Conservation (phyloP, 495 filamentous ascomycete genomes). For the Tuber borchii region DNA sequence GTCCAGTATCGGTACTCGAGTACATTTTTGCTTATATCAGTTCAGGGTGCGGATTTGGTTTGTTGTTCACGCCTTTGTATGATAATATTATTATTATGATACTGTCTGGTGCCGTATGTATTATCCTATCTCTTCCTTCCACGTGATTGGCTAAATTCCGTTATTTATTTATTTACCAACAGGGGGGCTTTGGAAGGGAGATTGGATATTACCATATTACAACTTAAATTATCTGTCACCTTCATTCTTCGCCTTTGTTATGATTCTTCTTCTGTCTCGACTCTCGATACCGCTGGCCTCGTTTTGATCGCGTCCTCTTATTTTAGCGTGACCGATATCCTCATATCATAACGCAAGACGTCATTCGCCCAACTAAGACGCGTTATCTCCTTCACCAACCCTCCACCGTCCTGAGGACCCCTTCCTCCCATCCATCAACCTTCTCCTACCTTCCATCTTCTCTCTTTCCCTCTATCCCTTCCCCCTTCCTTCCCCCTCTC, state of each 20-base stretch:
- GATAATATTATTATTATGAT: too few species aligned
- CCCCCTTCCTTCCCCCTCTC: neutral
- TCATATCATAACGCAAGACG: neutral
- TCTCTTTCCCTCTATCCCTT: neutral
- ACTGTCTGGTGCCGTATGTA: too few species aligned
- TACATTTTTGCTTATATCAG: too few species aligned
- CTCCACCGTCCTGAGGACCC: neutral
- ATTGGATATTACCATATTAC: neutral
- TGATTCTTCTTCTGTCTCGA: neutral
- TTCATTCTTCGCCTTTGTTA: neutral
- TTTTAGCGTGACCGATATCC: neutral
- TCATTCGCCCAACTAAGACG: neutral
- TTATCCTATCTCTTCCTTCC: neutral
- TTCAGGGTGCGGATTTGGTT: too few species aligned
- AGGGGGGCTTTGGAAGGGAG: neutral
- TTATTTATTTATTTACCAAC: neutral
- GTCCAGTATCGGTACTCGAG: too few species aligned
- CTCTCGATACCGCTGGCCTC: neutral
- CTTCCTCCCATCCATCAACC: neutral
- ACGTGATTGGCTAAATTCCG: neutral
- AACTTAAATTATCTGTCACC: neutral
- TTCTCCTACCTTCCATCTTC: neutral
- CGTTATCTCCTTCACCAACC: neutral
- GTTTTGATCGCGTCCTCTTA: neutral
- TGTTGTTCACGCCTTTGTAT: too few species aligned